Conservation (phyloP, 2,329 filamentous ascomycete species). For the Pseudocercospora pini-densiflorae region DNA sequence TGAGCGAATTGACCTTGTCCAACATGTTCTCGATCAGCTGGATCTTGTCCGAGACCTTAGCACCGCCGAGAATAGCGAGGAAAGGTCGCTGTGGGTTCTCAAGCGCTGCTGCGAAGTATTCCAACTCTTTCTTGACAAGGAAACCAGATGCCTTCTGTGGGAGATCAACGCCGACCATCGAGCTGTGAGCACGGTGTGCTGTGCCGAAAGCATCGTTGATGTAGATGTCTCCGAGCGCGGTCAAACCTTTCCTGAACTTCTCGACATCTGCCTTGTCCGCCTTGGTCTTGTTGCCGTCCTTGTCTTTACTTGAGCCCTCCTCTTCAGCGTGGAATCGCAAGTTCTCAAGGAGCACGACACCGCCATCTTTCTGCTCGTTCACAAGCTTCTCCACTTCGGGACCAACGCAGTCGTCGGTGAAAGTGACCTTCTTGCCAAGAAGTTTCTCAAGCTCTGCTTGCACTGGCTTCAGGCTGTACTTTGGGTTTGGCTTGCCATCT, state of each 20-base stretch:
- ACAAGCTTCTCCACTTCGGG: slow-evolving; percentile 88
- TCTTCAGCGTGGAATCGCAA: slow-evolving; percentile 98
- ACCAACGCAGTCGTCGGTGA: slow-evolving; percentile 90
- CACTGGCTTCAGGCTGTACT: slow-evolving; percentile 95
- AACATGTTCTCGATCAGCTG: slow-evolving; percentile 99
- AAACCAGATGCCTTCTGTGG: slow-evolving; percentile 97
- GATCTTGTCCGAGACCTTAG: slow-evolving; percentile 99
- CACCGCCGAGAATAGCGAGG: slow-evolving; percentile 96
- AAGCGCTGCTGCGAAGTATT: slow-evolving; percentile 98
- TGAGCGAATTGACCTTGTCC: slow-evolving; percentile 94
- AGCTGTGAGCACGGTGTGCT: slow-evolving; percentile 97
- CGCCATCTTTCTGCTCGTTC: slow-evolving; percentile 77
- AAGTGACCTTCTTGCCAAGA: slow-evolving; percentile 80
- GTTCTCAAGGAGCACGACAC: slow-evolving; percentile 94
- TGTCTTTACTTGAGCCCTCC: slow-evolving; percentile 94
- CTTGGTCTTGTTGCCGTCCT: slow-evolving; percentile 95
- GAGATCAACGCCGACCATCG: slow-evolving; percentile 96
- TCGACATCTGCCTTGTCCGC: slow-evolving; percentile 92
- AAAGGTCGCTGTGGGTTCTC: slow-evolving; percentile 93
- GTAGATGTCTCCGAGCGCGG: slow-evolving; percentile 91
- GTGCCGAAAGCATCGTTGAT: slow-evolving; percentile 99
- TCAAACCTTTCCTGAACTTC: slow-evolving; percentile 93
- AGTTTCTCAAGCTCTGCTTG: slow-evolving; percentile 78
- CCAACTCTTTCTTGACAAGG: slow-evolving; percentile 99
- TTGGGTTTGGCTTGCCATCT: slow-evolving; percentile 83